Evolutionary conservation across 2,329 filamentous ascomycete genomes (phyloP).

Genomic region (Rugonectria rugulosa): DNA sequence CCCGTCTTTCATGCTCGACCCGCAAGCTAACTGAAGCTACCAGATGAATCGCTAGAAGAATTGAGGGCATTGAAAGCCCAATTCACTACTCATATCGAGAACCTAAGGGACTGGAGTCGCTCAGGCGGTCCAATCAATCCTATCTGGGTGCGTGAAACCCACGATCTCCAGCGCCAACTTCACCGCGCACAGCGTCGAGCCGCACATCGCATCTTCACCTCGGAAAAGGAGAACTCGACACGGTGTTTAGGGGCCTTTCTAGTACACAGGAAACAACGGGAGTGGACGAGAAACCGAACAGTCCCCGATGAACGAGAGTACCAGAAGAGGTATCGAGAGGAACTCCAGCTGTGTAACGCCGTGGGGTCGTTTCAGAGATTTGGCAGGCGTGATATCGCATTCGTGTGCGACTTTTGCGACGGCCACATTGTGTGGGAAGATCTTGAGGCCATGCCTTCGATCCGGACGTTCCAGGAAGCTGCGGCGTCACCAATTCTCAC

Average conservation of each 20-base stretch:
- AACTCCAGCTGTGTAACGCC: conserved; percentile 58
- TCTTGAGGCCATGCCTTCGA: conserved; percentile 59
- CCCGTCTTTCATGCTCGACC: not conserved
- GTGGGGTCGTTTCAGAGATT: conserved; percentile 65
- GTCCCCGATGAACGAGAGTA: conserved; percentile 44
- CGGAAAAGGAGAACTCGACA: conserved; percentile 55
- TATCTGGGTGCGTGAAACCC: conserved; percentile 62
- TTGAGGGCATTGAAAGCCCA: conserved; percentile 54
- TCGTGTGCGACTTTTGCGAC: conserved; percentile 69
- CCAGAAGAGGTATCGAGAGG: conserved; percentile 52
- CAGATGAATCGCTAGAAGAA: conserved; percentile 62
- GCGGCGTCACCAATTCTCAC: conserved; percentile 32
- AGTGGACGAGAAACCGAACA: conserved; percentile 38
- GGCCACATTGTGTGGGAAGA: conserved; percentile 67
- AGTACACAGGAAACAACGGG: conserved; percentile 58
- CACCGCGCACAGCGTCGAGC: conserved; percentile 66
- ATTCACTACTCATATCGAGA: conserved; percentile 57
- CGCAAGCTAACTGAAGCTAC: conserved; percentile 23
- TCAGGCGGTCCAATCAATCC: conserved; percentile 63
- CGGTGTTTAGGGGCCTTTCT: conserved; percentile 66
- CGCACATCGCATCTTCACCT: conserved; percentile 62
- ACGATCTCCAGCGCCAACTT: conserved; percentile 56
- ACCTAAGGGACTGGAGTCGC: conserved; percentile 62
- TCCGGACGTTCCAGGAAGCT: conserved; percentile 45
- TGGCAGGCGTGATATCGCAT: conserved; percentile 61